A percentile compares a stretch with the other conserved stretches of the same genome.
These are phyloP conservation scores for Tetrapisispora pingtungensis DNA, from an alignment of 805 yeast genomes.

Conservation along the genomic window DNA sequence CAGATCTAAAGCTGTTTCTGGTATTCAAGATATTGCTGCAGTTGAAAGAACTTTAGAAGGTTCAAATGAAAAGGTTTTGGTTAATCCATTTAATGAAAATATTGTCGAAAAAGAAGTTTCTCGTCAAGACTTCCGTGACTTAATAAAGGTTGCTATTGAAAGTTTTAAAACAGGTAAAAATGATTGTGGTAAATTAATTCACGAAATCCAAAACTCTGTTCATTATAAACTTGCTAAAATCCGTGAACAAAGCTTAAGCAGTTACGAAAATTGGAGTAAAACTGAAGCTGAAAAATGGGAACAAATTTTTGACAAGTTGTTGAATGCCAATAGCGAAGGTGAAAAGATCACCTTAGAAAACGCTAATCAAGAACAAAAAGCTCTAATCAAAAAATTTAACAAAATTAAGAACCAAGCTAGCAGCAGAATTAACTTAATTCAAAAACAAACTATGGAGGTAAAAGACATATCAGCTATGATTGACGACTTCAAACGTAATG, in stretches of 20 bases:
- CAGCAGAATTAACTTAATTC: slow-evolving; percentile 1
- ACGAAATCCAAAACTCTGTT: neutral
- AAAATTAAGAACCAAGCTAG: slow-evolving; percentile 2
- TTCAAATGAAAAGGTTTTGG: neutral
- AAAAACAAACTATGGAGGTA: slow-evolving; percentile 1
- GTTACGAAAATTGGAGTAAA: slow-evolving; percentile 1
- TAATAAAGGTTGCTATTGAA: neutral
- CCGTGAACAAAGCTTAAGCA: neutral
- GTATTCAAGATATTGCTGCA: neutral
- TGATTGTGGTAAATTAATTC: too few species aligned
- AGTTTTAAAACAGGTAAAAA: neutral
- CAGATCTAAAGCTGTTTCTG: neutral
- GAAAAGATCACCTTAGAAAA: neutral
- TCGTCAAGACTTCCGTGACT: slow-evolving; percentile 1
- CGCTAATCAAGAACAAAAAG: slow-evolving; percentile 2
- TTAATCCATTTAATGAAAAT: neutral
- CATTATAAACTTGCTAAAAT: neutral
- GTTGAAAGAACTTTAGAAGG: neutral
- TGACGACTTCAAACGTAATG: neutral
- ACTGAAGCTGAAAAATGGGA: slow-evolving; percentile 47
- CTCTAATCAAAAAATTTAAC: slow-evolving; percentile 46
- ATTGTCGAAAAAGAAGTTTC: neutral
- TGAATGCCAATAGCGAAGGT: neutral
- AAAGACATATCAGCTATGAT: neutral
- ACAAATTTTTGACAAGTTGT: slow-evolving; percentile 41